phyloP scores from a whole-genome alignment of 306 rosid genomes.

The Luffa acutangula region DNA sequence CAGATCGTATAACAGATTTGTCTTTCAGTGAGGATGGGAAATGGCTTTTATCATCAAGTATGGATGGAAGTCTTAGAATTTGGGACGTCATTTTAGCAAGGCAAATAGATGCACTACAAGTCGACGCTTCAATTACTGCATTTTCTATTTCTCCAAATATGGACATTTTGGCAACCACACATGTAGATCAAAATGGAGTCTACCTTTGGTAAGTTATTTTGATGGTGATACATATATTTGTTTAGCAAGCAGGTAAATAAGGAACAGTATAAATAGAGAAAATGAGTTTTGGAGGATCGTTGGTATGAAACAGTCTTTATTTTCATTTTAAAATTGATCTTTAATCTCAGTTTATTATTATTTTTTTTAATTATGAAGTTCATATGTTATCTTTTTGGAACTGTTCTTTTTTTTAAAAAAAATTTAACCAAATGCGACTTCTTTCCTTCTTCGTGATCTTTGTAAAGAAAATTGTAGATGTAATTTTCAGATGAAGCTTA shows the following conservation, averaged over 20 bases:
- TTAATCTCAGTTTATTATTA: neutral
- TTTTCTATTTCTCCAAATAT: constrained; percentile 86
- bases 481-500: neutral
- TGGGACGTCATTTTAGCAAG: constrained; percentile 90
- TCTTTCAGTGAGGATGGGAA: constrained; percentile 98
- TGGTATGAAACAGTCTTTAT: neutral
- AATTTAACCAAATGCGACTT: neutral
- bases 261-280: neutral
- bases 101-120: constrained; percentile 76
- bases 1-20: constrained; percentile 82
- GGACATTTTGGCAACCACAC: constrained; percentile 85
- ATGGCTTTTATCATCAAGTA: constrained; percentile 88
- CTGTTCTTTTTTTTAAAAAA: neutral
- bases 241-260: neutral
- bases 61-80: constrained; percentile 93
- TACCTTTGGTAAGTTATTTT: constrained; percentile 65
- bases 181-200: constrained; percentile 86
- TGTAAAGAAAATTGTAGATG: neutral
- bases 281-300: neutral
- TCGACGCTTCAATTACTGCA: constrained; percentile 68
- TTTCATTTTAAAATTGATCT: neutral
- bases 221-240: neutral
- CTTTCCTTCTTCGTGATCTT: neutral
- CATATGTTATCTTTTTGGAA: neutral
- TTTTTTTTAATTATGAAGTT: neutral